These are phyloP conservation scores for Eucalyptus brandiana DNA, from an alignment of 345 rosid genomes.

Conservation along the genomic window DNA sequence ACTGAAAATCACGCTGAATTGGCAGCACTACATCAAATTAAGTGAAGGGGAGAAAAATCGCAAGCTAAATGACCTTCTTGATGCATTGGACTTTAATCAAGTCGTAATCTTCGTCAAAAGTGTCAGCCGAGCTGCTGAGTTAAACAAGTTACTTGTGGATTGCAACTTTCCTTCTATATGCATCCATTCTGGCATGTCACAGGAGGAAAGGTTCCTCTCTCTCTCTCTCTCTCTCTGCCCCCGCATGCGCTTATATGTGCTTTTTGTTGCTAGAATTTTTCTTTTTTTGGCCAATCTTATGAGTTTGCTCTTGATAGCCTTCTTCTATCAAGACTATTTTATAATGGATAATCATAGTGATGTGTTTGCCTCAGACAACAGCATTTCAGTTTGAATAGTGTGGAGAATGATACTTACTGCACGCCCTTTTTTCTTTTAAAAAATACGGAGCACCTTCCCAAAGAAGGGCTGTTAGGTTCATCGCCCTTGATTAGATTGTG, in stretches of 20 bases:
- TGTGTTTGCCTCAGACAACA: not conserved
- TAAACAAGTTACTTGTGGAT: slow-evolving; percentile 87
- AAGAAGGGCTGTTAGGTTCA: not conserved
- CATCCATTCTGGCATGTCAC: slow-evolving; percentile 99
- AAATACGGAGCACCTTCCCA: not conserved
- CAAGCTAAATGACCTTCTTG: slow-evolving; percentile 93
- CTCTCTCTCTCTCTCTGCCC: not conserved
- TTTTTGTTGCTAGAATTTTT: not conserved
- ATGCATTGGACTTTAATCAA: slow-evolving; percentile 98
- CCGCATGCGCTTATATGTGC: not conserved
- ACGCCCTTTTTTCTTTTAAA: not conserved
- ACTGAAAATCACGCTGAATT: not conserved
- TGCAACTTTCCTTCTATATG: slow-evolving; percentile 98
- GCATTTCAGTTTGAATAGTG: not conserved
- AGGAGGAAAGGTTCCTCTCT: slow-evolving; percentile 75
- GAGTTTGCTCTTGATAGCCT: not conserved
- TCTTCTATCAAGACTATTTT: not conserved
- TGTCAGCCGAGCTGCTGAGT: slow-evolving; percentile 89
- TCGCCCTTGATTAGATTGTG: not conserved
- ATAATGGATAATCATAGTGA: not conserved
- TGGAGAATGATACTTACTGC: not conserved
- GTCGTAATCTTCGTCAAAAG: slow-evolving; percentile 97
- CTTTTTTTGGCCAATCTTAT: not conserved
- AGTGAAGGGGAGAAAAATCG: slow-evolving; percentile 93
- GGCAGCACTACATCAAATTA: slow-evolving; percentile 97